A percentile compares a stretch with the other conserved stretches of the same genome.
These are phyloP conservation scores for Myrica gale DNA, from an alignment of 306 rosid species.

Conservation along the genomic window DNA sequence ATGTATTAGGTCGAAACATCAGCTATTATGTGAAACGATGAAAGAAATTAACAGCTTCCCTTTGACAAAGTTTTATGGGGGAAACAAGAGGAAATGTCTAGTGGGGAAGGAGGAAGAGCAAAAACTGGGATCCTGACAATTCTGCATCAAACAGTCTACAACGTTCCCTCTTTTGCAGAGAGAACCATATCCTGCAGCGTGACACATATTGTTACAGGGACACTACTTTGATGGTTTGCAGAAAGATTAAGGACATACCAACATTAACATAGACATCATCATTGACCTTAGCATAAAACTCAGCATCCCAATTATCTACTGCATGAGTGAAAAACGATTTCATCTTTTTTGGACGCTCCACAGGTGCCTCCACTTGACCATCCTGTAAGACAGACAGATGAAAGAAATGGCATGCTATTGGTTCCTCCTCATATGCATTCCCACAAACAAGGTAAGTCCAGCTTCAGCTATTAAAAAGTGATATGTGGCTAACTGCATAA, in stretches of 20 bases:
- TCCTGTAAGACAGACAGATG: conserved; percentile 46
- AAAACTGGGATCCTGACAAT: background rate
- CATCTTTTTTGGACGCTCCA: conserved; percentile 45
- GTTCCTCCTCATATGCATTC: background rate
- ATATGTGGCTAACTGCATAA: background rate
- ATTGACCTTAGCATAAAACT: conserved; percentile 63
- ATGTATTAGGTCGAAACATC: background rate
- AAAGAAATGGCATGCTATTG: conserved; percentile 4
- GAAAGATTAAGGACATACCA: conserved; percentile 54
- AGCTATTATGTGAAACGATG: background rate
- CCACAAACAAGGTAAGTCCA: background rate
- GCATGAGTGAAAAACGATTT: conserved; percentile 61
- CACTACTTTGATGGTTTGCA: conserved; percentile 14
- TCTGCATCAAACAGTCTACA: background rate
- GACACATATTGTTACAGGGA: background rate
- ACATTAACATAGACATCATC: conserved; percentile 66
- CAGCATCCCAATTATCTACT: conserved; percentile 62
- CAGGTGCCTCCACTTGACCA: conserved; percentile 55
- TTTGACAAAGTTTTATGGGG: background rate
- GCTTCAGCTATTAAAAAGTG: conserved; percentile 3
- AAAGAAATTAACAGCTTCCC: background rate
- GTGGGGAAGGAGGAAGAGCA: background rate
- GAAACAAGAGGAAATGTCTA: background rate
- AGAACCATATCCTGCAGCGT: conserved; percentile 6
- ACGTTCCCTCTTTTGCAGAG: background rate